Base-by-base conservation (phyloP, 768 basidiomycete genomes). In the Cyclocybe aegerita region DNA sequence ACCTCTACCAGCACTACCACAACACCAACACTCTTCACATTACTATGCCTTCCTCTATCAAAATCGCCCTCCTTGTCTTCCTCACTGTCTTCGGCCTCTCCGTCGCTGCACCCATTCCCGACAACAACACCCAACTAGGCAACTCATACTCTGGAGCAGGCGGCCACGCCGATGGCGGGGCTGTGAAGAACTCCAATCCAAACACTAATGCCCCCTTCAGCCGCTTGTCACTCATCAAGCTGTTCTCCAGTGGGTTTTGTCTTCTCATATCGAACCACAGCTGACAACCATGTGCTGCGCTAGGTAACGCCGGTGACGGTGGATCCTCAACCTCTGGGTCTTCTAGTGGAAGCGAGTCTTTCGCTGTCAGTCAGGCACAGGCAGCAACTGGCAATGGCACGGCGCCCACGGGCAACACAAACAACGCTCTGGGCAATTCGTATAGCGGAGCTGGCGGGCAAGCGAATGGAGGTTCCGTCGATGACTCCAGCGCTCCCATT, bases 381-480 rank as follows among this genome's bases (percentile, higher is more conserved):
- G 2, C 23, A 34, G 43, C 47, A 37, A 37, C 37, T 14, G 16
- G 34, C 12, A 39, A 49, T 33, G 43, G 36, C 16, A 30, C 33
- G 29, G 40, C 41, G 32, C 36, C 33, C 10, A 32, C 14, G 7
- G 50, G 45, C 38, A 53, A n/a, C 33, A 43, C 46, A 8, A 42
- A 45, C 41, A 58, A 53, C 40, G 30, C 43, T 10, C 40, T 51
- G 12, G 52, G 52, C 33, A 58, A 56, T 39, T 54, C 54, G 11
- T 55, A 57, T 41, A 63, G 55, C 43, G 56, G 57, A 11, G 39
- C 17, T 29, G 65, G 55, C 30, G 69, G 62, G 9, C 64, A 64
- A 30, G 61, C 69, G 10, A 65, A 66, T 41, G 77, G 74, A 14
- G 77, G 76, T 4, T 60, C 63, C 4, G 67, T 70, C 16, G 50